Base-by-base conservation (phyloP, 2,329 filamentous ascomycete genomes). In the Trichophyton rubrum region DNA sequence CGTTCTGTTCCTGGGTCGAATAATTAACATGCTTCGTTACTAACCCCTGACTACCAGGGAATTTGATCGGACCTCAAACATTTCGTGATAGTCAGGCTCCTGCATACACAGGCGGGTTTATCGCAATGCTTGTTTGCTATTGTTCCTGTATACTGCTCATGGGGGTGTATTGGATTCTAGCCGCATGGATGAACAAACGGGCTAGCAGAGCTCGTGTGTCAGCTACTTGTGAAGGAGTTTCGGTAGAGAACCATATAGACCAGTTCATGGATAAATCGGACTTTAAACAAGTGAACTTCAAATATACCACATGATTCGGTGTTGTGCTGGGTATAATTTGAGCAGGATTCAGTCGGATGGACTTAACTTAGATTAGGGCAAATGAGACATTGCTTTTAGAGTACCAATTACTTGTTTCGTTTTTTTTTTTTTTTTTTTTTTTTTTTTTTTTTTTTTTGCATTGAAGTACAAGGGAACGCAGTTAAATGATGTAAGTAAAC, bases 51-150 rank as follows among this genome's bases (percentile, higher is more conserved):
- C 45, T 20, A 13, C 9, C 41, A 65, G 67, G 73, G 3, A 76
- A 76, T 61, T 63, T 77, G 1, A 75, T 77, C 57, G 75, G 75
- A 0, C 74, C 75, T 1, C 74, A 76, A 63, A 75, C 73, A 0
- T 77, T 77, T 62, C 68, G 71, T 15, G 67, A 68, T 11, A 67
- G 70, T 27, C 72, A 77, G 59, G 73, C 74, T 1, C 75, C 75
- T 0, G 70, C 66, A 47, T 75, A 75, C 57, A 73, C 69, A 1
- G 69, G 70, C 6, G 71, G 72, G 1, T 71, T 74, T 24, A 63
- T 72, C 27, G 67, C 72, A 2, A 75, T 75, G 71, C 60, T 74
- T 20, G 65, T 66, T 1, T 69, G 70, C 43, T 74, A 73, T 57
- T 72, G 71, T 60, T 64, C 64, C 7, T 70, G 69, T 41, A 71